phyloP scores from a whole-genome alignment of 1,139 yeast species.

The Lipomyces yarrowii region DNA sequence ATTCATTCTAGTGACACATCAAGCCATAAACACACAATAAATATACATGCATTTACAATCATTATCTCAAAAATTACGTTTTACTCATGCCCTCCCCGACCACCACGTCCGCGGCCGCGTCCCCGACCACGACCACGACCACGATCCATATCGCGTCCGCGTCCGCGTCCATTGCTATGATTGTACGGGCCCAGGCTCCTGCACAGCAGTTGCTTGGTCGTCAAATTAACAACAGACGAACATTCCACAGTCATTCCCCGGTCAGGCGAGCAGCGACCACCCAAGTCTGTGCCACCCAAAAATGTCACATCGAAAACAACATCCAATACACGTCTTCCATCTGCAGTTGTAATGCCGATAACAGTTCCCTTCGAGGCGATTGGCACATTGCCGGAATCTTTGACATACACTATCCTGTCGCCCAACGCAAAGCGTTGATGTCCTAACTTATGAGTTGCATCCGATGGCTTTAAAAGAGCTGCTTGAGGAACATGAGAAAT shows the following conservation, averaged over 20 bases:
- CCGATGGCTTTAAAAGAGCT: slow-evolving; percentile 77
- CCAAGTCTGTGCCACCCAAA: slow-evolving; percentile 78
- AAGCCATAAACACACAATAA: neutral
- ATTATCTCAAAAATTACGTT: neutral
- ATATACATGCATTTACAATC: neutral
- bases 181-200: slow-evolving; percentile 35
- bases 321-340: slow-evolving; percentile 48
- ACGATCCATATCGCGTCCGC: neutral
- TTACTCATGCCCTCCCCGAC: neutral
- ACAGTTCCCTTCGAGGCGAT: slow-evolving; percentile 88
- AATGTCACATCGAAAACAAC: slow-evolving; percentile 83
- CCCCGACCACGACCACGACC: neutral
- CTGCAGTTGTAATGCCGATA: slow-evolving; percentile 57
- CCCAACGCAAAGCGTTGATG: slow-evolving; percentile 82
- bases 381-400: slow-evolving; percentile 89
- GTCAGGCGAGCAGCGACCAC: slow-evolving; percentile 72
- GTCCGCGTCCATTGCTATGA: neutral
- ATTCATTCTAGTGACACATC: neutral
- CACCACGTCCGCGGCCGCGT: neutral
- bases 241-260: slow-evolving; percentile 87
- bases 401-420: slow-evolving; percentile 84
- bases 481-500: slow-evolving; percentile 82
- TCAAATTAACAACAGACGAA: slow-evolving; percentile 75
- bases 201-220: slow-evolving; percentile 70
- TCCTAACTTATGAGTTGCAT: slow-evolving; percentile 70